Base-by-base conservation (phyloP, 2,329 filamentous ascomycete species). In the Dothideomycetidae sp. region DNA sequence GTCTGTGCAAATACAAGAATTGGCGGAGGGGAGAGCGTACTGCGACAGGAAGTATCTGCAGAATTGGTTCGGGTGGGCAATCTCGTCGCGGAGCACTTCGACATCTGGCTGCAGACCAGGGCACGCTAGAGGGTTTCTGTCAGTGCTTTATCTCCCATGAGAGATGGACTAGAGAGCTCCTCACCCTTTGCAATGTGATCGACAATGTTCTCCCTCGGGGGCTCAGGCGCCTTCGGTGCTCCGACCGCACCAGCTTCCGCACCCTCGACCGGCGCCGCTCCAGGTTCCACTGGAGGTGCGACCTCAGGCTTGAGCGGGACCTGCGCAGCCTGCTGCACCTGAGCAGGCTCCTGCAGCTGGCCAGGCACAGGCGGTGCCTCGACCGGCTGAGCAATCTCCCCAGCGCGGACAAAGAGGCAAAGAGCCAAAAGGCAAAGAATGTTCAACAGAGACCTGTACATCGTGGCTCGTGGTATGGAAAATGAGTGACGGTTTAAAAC, bases 231-330 rank as follows among this genome's bases (percentile, higher is more conserved):
- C 21, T 26, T 26, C 21, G 21, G 21, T n/a, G n/a, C n/a, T n/a
- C n/a, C n/a, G n/a, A n/a, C n/a, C n/a, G n/a, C n/a, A n/a, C n/a
- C n/a, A n/a, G n/a, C n/a, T n/a, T n/a, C n/a, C n/a, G n/a, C n/a
- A n/a, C n/a, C n/a, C n/a, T n/a, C n/a, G n/a, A n/a, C n/a, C n/a
- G n/a, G n/a, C n/a, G n/a, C n/a, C n/a, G n/a, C n/a, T n/a, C n/a
- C n/a, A n/a, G n/a, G n/a, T n/a, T 32, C 21, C 3, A 26, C 37
- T 28, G 40, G 41, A 26, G 38, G 41, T 32, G 43, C 36, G 21
- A 45, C 43, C 10, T 43, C 39, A 10, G 31, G 39, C 5, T 40
- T 42, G 14, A 44, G 42, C 4, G 5, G 5, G 10, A 26, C 21
- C 34, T 12, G 28, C 31, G 12, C 34, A 43, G 10, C 42, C 39